Conservation (phyloP, 116 monocot species). For the Cymodocea nodosa region DNA sequence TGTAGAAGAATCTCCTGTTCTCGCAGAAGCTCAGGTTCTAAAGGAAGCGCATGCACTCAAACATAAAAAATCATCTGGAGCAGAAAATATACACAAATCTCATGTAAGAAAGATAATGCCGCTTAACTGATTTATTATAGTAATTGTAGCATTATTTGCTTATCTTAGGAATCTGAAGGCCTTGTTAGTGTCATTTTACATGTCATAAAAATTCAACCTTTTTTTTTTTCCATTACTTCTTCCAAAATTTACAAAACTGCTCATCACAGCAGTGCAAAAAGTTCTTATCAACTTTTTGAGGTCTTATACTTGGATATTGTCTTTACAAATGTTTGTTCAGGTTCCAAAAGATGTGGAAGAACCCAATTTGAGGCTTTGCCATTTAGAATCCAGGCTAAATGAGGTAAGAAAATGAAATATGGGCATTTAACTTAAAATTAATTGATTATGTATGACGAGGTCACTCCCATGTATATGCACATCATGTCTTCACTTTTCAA, state of each 20-base stretch:
- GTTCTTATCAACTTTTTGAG: no score
- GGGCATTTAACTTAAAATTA: no score
- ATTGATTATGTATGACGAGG: no score
- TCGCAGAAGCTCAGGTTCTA: slow-evolving; percentile 4
- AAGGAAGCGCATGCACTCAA: slow-evolving; percentile 12
- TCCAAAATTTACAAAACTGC: no score
- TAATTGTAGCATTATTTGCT: background rate
- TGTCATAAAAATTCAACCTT: no score
- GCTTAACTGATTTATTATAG: background rate
- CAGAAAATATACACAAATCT: slow-evolving; percentile 20
- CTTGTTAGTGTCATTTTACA: background rate
- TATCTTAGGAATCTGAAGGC: background rate
- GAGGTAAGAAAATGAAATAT: background rate
- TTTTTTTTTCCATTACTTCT: no score
- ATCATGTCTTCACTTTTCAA: no score
- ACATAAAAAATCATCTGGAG: slow-evolving; percentile 14
- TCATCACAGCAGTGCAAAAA: no score
- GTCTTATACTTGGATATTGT: background rate
- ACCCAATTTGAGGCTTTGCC: slow-evolving; percentile 29
- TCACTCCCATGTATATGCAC: no score
- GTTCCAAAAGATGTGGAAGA: slow-evolving; percentile 15
- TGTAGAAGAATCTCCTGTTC: slow-evolving; percentile 15
- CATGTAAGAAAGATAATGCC: slow-evolving; percentile 27
- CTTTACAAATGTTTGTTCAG: background rate
- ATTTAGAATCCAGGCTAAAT: slow-evolving; percentile 40